Percentiles rank a stretch among this genome's conserved stretches.
These are phyloP conservation scores for Thozetella sp. DNA, from an alignment of 495 filamentous ascomycete species.

Conservation along the genomic window DNA sequence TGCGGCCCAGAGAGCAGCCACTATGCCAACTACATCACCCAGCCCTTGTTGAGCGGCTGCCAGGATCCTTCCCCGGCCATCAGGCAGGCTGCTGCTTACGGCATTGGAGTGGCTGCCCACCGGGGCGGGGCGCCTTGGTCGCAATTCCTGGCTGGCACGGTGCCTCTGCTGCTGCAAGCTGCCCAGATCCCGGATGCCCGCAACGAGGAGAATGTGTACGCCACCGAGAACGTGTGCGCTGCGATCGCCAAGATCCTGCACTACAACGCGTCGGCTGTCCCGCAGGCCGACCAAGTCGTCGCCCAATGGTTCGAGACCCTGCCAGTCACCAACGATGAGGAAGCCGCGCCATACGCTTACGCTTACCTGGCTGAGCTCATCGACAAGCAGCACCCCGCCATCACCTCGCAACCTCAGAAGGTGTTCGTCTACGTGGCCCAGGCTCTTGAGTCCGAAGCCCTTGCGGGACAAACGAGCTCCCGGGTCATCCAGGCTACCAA, in stretches of 20 bases:
- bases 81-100: conserved; percentile 94
- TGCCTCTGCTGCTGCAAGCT: conserved; percentile 82
- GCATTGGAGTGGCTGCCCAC: conserved; percentile 93
- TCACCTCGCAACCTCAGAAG: conserved; percentile 71
- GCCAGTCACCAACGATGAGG: conserved; percentile 92
- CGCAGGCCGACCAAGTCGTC: conserved; percentile 71
- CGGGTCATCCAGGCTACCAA: conserved; percentile 76
- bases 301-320: conserved; percentile 85
- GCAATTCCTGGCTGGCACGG: conserved; percentile 75
- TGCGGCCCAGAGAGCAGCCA: conserved; percentile 82
- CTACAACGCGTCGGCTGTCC: conserved; percentile 76
- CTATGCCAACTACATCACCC: conserved; percentile 82
- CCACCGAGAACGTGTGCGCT: conserved; percentile 94
- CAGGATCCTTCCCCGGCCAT: conserved; percentile 85
- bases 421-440: conserved; percentile 82
- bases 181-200: conserved; percentile 79
- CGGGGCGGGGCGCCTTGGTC: conserved; percentile 86
- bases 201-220: conserved; percentile 92
- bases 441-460: conserved; percentile 86
- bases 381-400: conserved; percentile 89
- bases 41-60: conserved; percentile 82
- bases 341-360: conserved; percentile 96
- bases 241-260: conserved; percentile 96
- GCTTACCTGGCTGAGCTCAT: conserved; percentile 89
- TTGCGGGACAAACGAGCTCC: conserved; percentile 78